These are phyloP conservation scores for Pythium monospermum DNA, from an alignment of 352 stramenopile species.

Conservation along the genomic window DNA sequence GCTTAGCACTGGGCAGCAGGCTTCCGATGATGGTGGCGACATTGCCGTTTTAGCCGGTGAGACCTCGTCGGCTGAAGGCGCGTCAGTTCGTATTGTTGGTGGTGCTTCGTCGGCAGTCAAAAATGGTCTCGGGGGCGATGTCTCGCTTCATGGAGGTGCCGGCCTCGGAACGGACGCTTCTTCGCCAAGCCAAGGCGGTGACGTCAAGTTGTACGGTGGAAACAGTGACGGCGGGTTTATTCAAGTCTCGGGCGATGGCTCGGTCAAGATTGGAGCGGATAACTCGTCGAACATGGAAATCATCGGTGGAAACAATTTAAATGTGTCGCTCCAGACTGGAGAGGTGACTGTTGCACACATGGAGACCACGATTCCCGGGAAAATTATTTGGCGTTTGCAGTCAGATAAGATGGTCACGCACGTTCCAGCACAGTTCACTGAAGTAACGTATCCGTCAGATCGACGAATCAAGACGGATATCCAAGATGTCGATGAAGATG, in stretches of 20 bases:
- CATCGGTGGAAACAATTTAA: constrained; percentile 38
- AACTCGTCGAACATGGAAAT: constrained; percentile 35
- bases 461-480: constrained; percentile 92
- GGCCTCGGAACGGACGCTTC: constrained; percentile 34
- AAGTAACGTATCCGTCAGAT: constrained; percentile 92
- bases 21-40: constrained; percentile 24
- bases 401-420: constrained; percentile 56
- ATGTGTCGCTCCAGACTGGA: constrained; percentile 39
- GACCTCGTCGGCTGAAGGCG: constrained; percentile 29
- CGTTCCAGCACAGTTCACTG: constrained; percentile 85
- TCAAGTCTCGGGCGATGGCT: constrained; percentile 28
- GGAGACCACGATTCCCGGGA: constrained; percentile 37
- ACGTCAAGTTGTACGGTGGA: constrained; percentile 34
- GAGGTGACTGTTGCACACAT: constrained; percentile 50
- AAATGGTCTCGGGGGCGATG: constrained; percentile 28
- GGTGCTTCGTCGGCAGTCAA: constrained; percentile 38
- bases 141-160: constrained; percentile 31
- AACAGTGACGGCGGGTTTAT: constrained; percentile 20
- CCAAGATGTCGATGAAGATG: constrained; percentile 80
- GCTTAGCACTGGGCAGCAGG: constrained; percentile 42
- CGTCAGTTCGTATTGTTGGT: constrained; percentile 30
- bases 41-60: constrained; percentile 38
- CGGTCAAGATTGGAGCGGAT: constrained; percentile 29
- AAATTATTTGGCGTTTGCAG: constrained; percentile 46
- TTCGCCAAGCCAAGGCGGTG: constrained; percentile 39